Base-by-base conservation (phyloP, 495 filamentous ascomycete genomes). In the Durotheca rogersii region DNA sequence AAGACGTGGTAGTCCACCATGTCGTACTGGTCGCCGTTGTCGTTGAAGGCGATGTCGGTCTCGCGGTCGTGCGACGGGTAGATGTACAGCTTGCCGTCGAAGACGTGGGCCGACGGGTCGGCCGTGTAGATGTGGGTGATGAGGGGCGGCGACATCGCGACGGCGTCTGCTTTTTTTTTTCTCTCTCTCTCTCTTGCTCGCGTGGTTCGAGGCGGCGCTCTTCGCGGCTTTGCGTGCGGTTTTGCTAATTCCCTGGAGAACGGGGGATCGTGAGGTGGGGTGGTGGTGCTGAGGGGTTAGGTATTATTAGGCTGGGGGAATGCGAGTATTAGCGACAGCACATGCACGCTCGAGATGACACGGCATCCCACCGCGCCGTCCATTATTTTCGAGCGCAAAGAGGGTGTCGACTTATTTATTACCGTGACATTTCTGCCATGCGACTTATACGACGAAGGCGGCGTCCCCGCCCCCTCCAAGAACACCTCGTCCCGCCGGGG, bases 21-120 rank as follows among this genome's bases (percentile, higher is more conserved):
- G 72, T 84, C 86, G 66, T 88, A 89, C 67, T 89, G 86, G 71
- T 88, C 85, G 67, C 86, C 86, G 74, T 86, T 86, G 74, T 89
- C 85, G 74, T 88, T 87, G 67, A 79, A 76, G 33, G 73, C 35
- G 60, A 82, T 81, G 62, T 80, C 74, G 23, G 77, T 81, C 56
- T 82, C 77, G 49, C 77, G 71, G 67, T 85, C 81, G 69, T 85
- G 81, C 5, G 80, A 83, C 21, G 81, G 81, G 71, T 84, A 85
- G 72, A 85, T 77, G 71, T 81, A 85, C 19, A 85, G 38, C 41
- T 74, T 77, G 48, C 70, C 76, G 34, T 82, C 72, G 69, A 85
- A 85, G 68, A 81, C 79, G 67, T 82, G 80, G 14, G 80, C 81
- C 10, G 80, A 82, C n/a, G 81, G 81, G 60, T 84, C 81, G 58